Base-by-base conservation (phyloP, 1,284 basidiomycete genomes). In the Cutaneotrichosporon cavernicola region DNA sequence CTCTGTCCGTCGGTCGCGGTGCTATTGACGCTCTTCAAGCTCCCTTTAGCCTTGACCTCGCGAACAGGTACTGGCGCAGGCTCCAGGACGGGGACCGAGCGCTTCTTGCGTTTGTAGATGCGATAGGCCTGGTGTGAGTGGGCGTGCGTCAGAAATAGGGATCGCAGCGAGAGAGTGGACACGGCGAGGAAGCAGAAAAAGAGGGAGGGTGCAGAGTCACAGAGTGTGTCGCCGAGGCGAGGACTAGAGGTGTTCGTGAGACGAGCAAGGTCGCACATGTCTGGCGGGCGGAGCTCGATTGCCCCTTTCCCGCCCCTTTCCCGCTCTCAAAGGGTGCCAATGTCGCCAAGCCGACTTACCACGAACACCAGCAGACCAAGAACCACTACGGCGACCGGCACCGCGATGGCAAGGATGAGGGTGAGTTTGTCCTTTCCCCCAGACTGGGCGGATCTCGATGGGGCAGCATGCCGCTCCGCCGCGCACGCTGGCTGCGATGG, bases 1-100 rank as follows among this genome's bases (percentile, higher is more conserved):
- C 55, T 56, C 36, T 43, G 36, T 6, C 38, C 36, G 26, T 56
- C 55, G 22, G 55, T 43, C 1, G 36, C 38, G 2, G 50, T 30
- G 40, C 50, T 51, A 21, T 32, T 58, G 30, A 49, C 32, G 38
- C 61, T 57, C 46, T 62, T 56, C 36, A 40, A 22, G 55, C 38
- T 43, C 21, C 55, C 38, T 21, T 56, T 56, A 21, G 36, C 21
- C 16, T 43, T 56, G 21, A 30, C 36, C 21, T 26, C 55, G 55
- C 43, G 55, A 10, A 43, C 16, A 13, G 55, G 21, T 30, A 30
- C 18, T 16, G 11, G 16, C 8, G 51, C 30, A 13, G 36, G 36
- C 4, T 16, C 18, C 22, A 34, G 30, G n/a, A 10, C 9, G 5
- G n/a, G 32, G 18, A 13, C 32, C n/a, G 53, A 6, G 22, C 34